Base-by-base conservation (phyloP, 2,329 filamentous ascomycete genomes). In the Diaporthe longicolla region DNA sequence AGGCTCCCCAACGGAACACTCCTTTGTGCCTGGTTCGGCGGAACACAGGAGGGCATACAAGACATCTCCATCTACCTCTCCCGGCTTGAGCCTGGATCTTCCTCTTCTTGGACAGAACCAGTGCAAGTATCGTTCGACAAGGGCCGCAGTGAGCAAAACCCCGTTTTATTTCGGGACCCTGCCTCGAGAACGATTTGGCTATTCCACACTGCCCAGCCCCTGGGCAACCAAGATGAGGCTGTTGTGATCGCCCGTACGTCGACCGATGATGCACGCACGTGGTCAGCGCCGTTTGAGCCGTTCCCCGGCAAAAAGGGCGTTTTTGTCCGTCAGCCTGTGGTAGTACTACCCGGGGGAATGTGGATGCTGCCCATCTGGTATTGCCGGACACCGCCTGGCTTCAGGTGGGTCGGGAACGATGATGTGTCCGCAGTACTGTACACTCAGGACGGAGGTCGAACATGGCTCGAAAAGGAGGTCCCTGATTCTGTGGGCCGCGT, bases 21-120 rank as follows among this genome's bases (percentile, higher is more conserved):
- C 0, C 77, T 87, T 0, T 86, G 85, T 73, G 82, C 79, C 19
- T 87, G 84, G 84, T 86, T 87, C 43, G 85, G 85, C 6, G 85
- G 85, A 1, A 85, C 83, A 0, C 84, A 86, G 73, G 85, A 87
- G 77, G 85, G 85, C 0, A 81, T 82, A 4, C 81, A 84, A 0
- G 85, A 87, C 65, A 86, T 87, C 55, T 83, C 81, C 71, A 85
- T 86, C 63, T 85, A 85, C 73, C 76, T 85, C 0, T 84, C 85
- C 17, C 82, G 84, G 9, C 77, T 83, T 1, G 77, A 75, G 2
- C 77, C 80, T 0, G 82, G 80, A 0, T 73, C 80, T 0, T 70
- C 66, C 0, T 24, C 43, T 19, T 59, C 75, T 3, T 87, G 85
- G 85, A 77, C 78, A 0, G 50, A 75, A 0, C 81, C 84, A 0